Evolutionary conservation across 2,329 filamentous ascomycete genomes (phyloP), one percentile per base, ranked within the genome.

Genomic region (Botrytis cinerea): DNA sequence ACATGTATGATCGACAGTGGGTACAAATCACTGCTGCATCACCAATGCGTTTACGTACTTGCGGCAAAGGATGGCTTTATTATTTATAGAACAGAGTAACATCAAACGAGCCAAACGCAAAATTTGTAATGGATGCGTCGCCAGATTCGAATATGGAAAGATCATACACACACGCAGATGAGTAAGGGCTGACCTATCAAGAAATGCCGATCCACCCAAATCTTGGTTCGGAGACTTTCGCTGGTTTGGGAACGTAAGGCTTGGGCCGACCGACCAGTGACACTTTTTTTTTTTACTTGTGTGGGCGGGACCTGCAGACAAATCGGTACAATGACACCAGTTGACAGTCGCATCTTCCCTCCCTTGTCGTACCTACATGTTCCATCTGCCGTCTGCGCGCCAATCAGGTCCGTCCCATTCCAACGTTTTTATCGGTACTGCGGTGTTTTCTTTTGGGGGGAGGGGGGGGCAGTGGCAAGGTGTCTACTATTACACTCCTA

Each of bases 41-140:
- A 35, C 40, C 16, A 35, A 20, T 28, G 51, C 51, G 28, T 54
- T n/a, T 59, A 20, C 14, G 10, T 20, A 16, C 20, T 61, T 28
- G 2, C 25, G 5, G 60, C 28, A 18, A 28, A 51, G 48, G 12
- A 25, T 4, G 22, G 6, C 4, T 12, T 6, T 66, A 66, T 66
- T 66, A 66, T 66, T 66, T 66, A 35, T 66, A 66, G 62, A 66
- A 48, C 62, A 28, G 62, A 10, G 59, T 16, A 38, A 38, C 38
- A 40, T 40, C 59, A 25, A 28, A 48, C 45, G 14, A n/a, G 38
- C 10, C 18, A 48, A n/a, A 48, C 2, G 62, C 8, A 64, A 64
- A 48, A 48, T 18, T 48, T 64, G 43, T 18, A 35, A 32, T 22
- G 22, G 43, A 64, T 64, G 62, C 43, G 25, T 14, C 25, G 28